Conservation (phyloP, 345 rosid species). For the Pistacia atlantica region DNA sequence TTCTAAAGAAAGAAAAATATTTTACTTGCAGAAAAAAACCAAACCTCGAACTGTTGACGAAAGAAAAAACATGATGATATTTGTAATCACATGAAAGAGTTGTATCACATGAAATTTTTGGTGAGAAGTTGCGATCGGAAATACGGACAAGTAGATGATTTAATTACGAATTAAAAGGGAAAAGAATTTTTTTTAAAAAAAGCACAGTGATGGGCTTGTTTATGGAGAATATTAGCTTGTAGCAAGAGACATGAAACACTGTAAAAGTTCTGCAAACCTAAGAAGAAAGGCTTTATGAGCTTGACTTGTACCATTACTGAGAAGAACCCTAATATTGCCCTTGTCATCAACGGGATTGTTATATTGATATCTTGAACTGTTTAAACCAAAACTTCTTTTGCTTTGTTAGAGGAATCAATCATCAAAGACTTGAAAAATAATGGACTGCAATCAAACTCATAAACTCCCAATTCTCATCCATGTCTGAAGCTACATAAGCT, state of each 20-base stretch:
- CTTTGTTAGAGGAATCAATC: slow-evolving; percentile 15
- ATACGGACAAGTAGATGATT: not conserved
- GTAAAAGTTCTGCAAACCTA: slow-evolving; percentile 11
- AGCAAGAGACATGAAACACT: slow-evolving; percentile 14
- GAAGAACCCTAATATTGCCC: slow-evolving; percentile 36
- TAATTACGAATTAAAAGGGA: not conserved
- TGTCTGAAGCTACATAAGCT: not conserved
- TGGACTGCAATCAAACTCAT: not conserved
- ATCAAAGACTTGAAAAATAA: not conserved
- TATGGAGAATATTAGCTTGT: not conserved
- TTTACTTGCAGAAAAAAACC: slow-evolving; percentile 24
- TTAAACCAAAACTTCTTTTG: slow-evolving; percentile 1
- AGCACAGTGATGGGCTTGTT: slow-evolving; percentile 9
- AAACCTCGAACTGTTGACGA: slow-evolving; percentile 24
- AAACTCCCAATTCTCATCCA: not conserved
- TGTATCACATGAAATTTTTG: slow-evolving; percentile 1
- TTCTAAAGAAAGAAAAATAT: slow-evolving; percentile 34
- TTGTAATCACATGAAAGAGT: slow-evolving; percentile 10
- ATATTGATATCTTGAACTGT: not conserved
- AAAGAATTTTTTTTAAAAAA: not conserved
- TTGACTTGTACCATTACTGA: slow-evolving; percentile 13
- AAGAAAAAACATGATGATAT: not conserved
- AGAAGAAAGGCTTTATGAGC: not conserved
- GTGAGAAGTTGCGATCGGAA: not conserved
- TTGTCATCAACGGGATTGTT: slow-evolving; percentile 5